Base-by-base conservation (phyloP, 129 eudicot genomes). In the Saussurea involucrata region DNA sequence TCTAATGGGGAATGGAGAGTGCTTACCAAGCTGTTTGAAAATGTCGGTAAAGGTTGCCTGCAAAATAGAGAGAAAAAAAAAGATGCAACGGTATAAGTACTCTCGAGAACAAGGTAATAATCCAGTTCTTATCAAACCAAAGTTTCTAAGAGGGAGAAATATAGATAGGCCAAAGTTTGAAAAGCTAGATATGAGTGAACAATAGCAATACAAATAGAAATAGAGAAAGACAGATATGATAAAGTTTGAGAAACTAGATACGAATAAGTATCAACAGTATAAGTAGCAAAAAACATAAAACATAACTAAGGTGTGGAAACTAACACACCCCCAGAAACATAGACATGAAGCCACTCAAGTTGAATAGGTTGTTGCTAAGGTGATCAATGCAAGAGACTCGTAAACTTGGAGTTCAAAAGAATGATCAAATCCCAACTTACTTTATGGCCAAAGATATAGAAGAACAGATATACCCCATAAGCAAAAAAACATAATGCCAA, bases 11-110 rank as follows among this genome's bases (percentile, higher is more conserved):
- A 71, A 6, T 24, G 25, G 31, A 55, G 75, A 72, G 40, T 18
- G 32, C 92, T 5, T 86, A 95, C 98, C 91, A 58, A 95, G 96
- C 72, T 49, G 85, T 84, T 88, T 92, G 80, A 95, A 87, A 80
- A 95, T 92, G 83, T 95, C 96, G 8, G 91, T 89, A 73, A 95
- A 95, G 57, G 98, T 95, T 68, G 96, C 98, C 98, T 95, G 94
- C 86, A 95, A 81, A 49, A 74, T 24, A 79, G 37, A 84, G 37
- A 84, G 60, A 24, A 53, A 72, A 76, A 61, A 72, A 78, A 22
- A 78, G 31, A 78, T 40, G 46, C 66, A 71, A 44, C 21, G 20
- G 46, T 31, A 9, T 63, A 57, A 79, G 58, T 8, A 9, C 34
- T 61, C 9, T 61, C 9, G 58, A 34, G 25, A 57, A 18, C 10